Conservation (phyloP, 108 stramenopile genomes). For the Seminavis robusta region DNA sequence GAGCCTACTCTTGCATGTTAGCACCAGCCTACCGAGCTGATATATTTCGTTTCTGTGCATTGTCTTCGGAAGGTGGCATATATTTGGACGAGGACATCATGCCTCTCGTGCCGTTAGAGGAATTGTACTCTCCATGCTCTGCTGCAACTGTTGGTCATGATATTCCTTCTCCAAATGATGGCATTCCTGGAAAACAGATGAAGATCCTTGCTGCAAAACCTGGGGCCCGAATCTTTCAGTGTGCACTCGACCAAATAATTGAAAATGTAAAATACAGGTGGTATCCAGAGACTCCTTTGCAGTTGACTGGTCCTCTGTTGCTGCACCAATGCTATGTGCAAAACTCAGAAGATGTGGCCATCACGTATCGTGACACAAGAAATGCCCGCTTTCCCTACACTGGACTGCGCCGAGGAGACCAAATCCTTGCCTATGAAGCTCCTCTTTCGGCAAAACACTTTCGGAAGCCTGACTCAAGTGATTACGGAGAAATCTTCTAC, state of each 20-base stretch:
- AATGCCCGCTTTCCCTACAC: slow-evolving; percentile 10
- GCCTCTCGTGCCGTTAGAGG: slow-evolving; percentile 11
- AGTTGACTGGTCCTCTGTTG: slow-evolving; percentile 6
- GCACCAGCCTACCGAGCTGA: slow-evolving; percentile 16
- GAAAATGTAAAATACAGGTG: not conserved
- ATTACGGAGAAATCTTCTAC: slow-evolving; percentile 2
- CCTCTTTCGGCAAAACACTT: slow-evolving; percentile 10
- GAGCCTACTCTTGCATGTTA: slow-evolving; percentile 4
- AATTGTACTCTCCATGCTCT: slow-evolving; percentile 8
- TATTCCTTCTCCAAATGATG: slow-evolving; percentile 2
- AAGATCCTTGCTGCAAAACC: slow-evolving; percentile 9
- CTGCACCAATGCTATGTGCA: slow-evolving; percentile 8
- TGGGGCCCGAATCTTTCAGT: slow-evolving; percentile 17
- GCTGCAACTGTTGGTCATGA: slow-evolving; percentile 15
- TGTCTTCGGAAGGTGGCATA: slow-evolving; percentile 5
- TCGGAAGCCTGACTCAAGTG: not conserved
- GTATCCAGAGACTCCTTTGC: not conserved
- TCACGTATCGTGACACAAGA: slow-evolving; percentile 14
- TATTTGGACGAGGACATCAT: slow-evolving; percentile 15
- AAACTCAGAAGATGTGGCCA: slow-evolving; percentile 2
- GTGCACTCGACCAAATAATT: slow-evolving; percentile 4
- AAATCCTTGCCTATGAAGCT: slow-evolving; percentile 11
- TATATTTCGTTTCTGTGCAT: slow-evolving; percentile 12
- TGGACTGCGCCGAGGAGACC: slow-evolving; percentile 7
- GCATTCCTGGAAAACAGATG: slow-evolving; percentile 15